A percentile compares a stretch with the other conserved stretches of the same genome.
Conservation (phyloP, 148 eudicot species). For the Fagopyrum homotropicum region DNA sequence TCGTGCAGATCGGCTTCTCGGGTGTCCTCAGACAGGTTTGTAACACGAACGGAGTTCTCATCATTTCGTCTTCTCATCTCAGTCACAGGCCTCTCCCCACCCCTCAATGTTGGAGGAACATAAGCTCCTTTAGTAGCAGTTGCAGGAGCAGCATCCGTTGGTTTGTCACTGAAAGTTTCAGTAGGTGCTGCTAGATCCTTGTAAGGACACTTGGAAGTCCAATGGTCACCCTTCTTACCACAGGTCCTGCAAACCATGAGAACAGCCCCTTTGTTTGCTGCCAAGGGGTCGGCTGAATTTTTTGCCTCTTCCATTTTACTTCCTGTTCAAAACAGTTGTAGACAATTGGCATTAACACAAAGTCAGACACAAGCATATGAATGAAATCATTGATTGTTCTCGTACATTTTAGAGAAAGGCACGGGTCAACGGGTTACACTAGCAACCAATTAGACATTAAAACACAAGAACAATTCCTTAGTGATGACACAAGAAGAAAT, state of each 20-base stretch:
- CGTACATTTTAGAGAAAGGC: background rate
- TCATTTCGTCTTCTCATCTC: conserved; percentile 93
- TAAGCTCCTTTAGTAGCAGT: conserved; percentile 54
- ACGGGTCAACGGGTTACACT: background rate
- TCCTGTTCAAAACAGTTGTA: conserved; percentile 32
- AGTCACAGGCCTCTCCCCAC: conserved; percentile 53
- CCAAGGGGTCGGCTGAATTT: conserved; percentile 45
- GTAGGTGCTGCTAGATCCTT: conserved; percentile 71
- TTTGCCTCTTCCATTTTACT: conserved; percentile 58
- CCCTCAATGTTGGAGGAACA: conserved; percentile 82
- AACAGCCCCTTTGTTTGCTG: conserved; percentile 55
- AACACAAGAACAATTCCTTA: background rate
- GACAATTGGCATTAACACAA: background rate
- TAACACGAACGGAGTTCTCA: conserved; percentile 93
- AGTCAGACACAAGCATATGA: background rate
- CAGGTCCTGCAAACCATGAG: conserved; percentile 94
- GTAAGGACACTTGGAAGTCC: conserved; percentile 90
- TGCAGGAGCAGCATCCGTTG: conserved; percentile 36
- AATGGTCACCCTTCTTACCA: conserved; percentile 93
- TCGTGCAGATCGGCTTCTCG: conserved; percentile 81
- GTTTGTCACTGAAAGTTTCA: conserved; percentile 48
- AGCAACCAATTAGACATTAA: background rate
- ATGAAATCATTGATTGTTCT: background rate
- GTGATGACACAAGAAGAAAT: background rate
- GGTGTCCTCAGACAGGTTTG: conserved; percentile 90